phyloP scores from a whole-genome alignment of 2,329 filamentous ascomycete species.

The Dendryphion nanum region DNA sequence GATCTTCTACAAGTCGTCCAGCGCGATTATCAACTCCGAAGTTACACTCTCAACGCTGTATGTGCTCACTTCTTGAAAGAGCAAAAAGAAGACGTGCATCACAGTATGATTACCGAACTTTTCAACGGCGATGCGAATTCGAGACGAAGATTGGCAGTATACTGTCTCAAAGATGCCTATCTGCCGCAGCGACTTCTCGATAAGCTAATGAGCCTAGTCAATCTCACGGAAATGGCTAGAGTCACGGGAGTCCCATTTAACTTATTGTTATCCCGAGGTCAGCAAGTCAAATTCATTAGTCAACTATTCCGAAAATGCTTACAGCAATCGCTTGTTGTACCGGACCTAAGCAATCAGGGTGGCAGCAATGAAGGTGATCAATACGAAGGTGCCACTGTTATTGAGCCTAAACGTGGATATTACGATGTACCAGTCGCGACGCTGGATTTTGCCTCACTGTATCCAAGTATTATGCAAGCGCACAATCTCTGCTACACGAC shows the following conservation, averaged over 20 bases:
- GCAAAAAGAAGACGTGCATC: constrained; percentile 97
- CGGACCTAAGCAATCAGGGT: constrained; percentile 71
- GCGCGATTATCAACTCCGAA: constrained; percentile 89
- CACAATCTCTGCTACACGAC: constrained; percentile 99
- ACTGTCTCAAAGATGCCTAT: constrained; percentile 97
- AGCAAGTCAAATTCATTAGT: constrained; percentile 97
- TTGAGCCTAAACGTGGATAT: constrained; percentile 89
- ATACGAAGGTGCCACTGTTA: constrained; percentile 97
- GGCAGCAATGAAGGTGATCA: constrained; percentile 69
- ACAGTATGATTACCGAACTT: constrained; percentile 98
- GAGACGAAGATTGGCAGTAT: constrained; percentile 83
- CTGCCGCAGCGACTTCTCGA: constrained; percentile 93
- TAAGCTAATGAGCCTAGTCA: constrained; percentile 96
- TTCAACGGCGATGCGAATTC: constrained; percentile 97
- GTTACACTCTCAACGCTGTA: constrained; percentile 96
- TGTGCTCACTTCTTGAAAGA: constrained; percentile 92
- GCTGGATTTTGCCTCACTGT: constrained; percentile 96
- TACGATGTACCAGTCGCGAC: constrained; percentile 95
- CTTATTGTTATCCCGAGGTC: constrained; percentile 83
- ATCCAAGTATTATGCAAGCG: constrained; percentile 97
- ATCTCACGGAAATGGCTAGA: constrained; percentile 99
- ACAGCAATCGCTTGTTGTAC: constrained; percentile 91
- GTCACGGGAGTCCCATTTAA: constrained; percentile 99
- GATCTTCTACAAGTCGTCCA: constrained; percentile 95
- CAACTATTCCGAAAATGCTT: constrained; percentile 94